Base-by-base conservation (phyloP, 768 basidiomycete species). In the Leccinum pellstonianum region DNA sequence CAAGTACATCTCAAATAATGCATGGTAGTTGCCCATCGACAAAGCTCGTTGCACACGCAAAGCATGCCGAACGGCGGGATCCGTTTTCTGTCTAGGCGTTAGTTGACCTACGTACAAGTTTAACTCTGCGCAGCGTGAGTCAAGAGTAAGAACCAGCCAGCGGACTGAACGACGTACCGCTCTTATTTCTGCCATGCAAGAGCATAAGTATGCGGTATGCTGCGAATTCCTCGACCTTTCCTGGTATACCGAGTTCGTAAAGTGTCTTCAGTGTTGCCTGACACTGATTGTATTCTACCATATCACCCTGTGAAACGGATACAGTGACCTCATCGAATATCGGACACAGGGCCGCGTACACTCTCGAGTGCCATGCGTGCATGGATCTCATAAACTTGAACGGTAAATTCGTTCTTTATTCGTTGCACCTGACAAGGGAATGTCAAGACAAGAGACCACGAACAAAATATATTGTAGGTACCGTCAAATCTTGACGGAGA, bases 211-310 rank as follows among this genome's bases (percentile, higher is more conserved):
- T 97, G 52, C 94, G 92, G 73, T 99, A 99, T 54, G 95, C 96
- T 14, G 95, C 86, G 69, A 98, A 99, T 76, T 99, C 97, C 70
- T 96, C 92, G 10, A 89, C 89, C 72, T 92, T 91, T 55, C 95
- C 97, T 51, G 87, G 86, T 54, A 99, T 87, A 46, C 95, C 95
- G 58, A 95, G 85, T 64, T 96, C 95, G 75, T 99, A 98, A 25
- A 99, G 84, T 54, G 84, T 83, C 69, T 89, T 90, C 48, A 98
- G 78, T 64, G 92, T 90, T 31, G 90, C 90, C 74, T 98, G 95
- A 76, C 97, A 99, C 75, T 95, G 92, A 74, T 97, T 98, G 73
- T 96, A 98, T 83, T 99, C 97, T 64, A 97, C 95, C 82, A 99
- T 91, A 74, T 99, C 97, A 69, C 82, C 85, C 96, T 99, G 75